Evolutionary conservation across 805 yeast genomes (phyloP).

Genomic region (Metschnikowia gelsemii): DNA sequence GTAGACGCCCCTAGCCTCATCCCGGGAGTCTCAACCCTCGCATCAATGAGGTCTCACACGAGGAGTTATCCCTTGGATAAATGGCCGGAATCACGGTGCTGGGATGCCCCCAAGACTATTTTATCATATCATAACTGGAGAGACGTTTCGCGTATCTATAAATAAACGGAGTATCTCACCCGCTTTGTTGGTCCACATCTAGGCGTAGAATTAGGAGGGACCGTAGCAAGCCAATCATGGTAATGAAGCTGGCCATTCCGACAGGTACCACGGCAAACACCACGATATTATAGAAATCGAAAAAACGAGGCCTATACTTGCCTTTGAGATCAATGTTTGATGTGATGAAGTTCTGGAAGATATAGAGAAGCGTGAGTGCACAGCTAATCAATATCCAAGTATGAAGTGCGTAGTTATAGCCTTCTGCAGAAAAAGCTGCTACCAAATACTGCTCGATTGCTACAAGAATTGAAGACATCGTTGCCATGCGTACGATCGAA

Average conservation of each 20-base stretch:
- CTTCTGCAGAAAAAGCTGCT: constrained; percentile 62
- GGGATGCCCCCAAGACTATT: too few species aligned
- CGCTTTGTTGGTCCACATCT: constrained; percentile 43
- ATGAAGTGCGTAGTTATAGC: constrained; percentile 72
- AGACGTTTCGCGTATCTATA: too few species aligned
- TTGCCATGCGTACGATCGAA: constrained; percentile 80
- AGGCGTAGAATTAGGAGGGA: constrained; percentile 71
- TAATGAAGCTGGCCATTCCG: constrained; percentile 88
- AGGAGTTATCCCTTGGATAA: too few species aligned
- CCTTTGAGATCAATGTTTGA: constrained; percentile 61
- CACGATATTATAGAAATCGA: constrained; percentile 82
- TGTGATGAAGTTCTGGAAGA: constrained; percentile 84
- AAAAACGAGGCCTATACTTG: constrained; percentile 55
- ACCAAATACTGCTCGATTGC: constrained; percentile 68
- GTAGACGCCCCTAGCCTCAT: too few species aligned
- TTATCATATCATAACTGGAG: too few species aligned
- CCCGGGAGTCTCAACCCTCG: too few species aligned
- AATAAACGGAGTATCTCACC: not conserved
- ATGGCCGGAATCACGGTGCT: too few species aligned
- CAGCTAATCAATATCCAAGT: constrained; percentile 93
- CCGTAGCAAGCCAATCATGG: constrained; percentile 82
- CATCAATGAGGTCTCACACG: too few species aligned
- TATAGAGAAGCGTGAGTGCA: constrained; percentile 73
- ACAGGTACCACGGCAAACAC: constrained; percentile 99
- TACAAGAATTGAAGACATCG: constrained; percentile 73